Base-by-base conservation (phyloP, 1,284 basidiomycete genomes). In the Apiotrichum mycotoxinovorans region DNA sequence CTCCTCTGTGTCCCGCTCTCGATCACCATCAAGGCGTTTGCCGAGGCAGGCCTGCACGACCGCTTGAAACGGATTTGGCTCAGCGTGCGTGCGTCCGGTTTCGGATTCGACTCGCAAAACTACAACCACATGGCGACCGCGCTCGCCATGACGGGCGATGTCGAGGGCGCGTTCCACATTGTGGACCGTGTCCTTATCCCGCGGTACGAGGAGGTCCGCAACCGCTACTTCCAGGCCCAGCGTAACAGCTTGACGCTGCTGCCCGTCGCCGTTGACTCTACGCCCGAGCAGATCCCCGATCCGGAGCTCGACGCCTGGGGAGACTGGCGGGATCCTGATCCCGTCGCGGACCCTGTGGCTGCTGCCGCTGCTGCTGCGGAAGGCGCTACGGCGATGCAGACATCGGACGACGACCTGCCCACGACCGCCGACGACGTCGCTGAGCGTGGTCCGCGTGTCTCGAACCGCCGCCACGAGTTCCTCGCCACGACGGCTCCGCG, bases 91-190 rank as follows among this genome's bases (percentile, higher is more conserved):
- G 63, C 77, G 8, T 74, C 81, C n/a, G 90, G 91, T 1, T 89
- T 95, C 65, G 81, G 81, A 3, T 92, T 94, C 69, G 91, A 97
- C 71, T 83, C 89, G 14, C 85, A 88, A 66, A 98, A 97, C 75
- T 98, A 91, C 88, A 98, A 97, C 71, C 86, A 91, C 67, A 81
- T 95, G 25, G 83, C 82, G 25, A 79, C 86, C 4, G 88, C 87
- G 15, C 82, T 95, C 34, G 80, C 91, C 30, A 84, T 87, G 34
- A 88, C 87, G 0, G 92, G 88, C 20, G 84, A 95, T 66, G 73
- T 86, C 9, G 84, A 87, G 62, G 87, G 87, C 47, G 92, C 91
- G 3, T 90, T 95, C 73, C 85, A 87, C 66, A 81, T 96, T 25
- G 76, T 92, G 27, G 90, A 97, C 72, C 81, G 83, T 45, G 84